Evolutionary conservation across 2,329 filamentous ascomycete species (phyloP).

Genomic region (Aspergillus ruber): DNA sequence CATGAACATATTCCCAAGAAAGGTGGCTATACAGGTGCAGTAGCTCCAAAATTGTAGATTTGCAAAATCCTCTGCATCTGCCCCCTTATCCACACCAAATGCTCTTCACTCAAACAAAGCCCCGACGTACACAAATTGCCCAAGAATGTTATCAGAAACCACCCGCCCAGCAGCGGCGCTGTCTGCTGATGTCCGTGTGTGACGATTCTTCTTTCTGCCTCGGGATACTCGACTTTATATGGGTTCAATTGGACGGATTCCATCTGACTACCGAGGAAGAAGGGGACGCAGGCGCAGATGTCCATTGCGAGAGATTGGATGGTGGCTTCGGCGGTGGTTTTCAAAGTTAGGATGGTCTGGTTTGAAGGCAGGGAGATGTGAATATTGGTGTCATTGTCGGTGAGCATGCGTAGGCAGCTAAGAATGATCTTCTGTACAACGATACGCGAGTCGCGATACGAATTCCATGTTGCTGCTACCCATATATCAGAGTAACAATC

Average conservation of each 20-base stretch:
- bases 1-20: neutral
- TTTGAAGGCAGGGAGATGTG: slow-evolving; percentile 1
- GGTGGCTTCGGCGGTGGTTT: neutral
- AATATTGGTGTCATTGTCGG: neutral
- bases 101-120: slow-evolving; percentile 12
- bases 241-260: slow-evolving; percentile 15
- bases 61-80: slow-evolving; percentile 18
- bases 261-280: slow-evolving; percentile 20
- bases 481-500: slow-evolving; percentile 26
- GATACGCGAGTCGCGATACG: slow-evolving; percentile 23
- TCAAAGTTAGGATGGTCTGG: neutral
- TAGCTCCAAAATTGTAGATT: slow-evolving; percentile 17
- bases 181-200: slow-evolving; percentile 15
- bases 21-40: no score
- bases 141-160: slow-evolving; percentile 16
- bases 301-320: slow-evolving; percentile 17
- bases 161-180: slow-evolving; percentile 21
- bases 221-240: slow-evolving; percentile 17
- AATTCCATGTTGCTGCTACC: slow-evolving; percentile 24
- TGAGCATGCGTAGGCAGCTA: slow-evolving; percentile 16
- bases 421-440: slow-evolving; percentile 22
- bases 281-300: slow-evolving; percentile 23
- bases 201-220: slow-evolving; percentile 11
- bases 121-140: slow-evolving; percentile 13
- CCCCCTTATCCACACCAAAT: slow-evolving; percentile 14